Conservation (phyloP, 257 asterid species). For the Solanum microdontum region DNA sequence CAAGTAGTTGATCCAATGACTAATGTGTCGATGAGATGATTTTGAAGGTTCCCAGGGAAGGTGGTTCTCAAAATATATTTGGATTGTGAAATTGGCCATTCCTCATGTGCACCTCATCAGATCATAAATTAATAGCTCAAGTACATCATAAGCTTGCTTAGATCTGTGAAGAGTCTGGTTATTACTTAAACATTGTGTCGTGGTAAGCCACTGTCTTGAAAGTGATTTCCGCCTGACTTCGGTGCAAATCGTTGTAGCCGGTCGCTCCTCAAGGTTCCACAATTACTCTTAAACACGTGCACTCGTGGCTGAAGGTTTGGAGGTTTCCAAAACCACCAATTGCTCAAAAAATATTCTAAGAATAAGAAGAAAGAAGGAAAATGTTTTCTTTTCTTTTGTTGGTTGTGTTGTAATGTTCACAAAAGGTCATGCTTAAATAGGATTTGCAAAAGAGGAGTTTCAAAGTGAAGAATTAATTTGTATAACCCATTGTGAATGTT, state of each 20-base stretch:
- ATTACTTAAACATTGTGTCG: neutral
- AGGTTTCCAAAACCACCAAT: too few species aligned
- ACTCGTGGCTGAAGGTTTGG: neutral
- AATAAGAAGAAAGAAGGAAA: neutral
- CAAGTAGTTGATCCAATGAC: too few species aligned
- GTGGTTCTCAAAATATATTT: too few species aligned
- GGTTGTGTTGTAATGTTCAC: neutral
- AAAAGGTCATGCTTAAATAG: too few species aligned
- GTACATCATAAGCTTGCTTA: too few species aligned
- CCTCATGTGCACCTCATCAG: too few species aligned
- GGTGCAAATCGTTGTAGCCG: neutral
- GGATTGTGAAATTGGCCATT: too few species aligned
- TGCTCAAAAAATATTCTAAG: neutral
- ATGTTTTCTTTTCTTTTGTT: neutral
- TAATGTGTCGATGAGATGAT: too few species aligned
- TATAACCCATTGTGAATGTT: neutral
- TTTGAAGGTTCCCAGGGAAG: too few species aligned
- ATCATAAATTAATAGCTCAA: too few species aligned
- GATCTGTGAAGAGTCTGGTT: too few species aligned
- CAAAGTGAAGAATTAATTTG: neutral
- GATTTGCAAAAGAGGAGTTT: neutral
- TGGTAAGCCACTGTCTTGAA: neutral
- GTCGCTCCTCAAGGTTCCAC: neutral
- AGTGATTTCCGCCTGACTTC: rapidly evolving
- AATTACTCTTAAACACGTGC: too few species aligned